These are phyloP conservation scores for Aspergillus sp. DNA, from an alignment of 2,329 filamentous ascomycete genomes.

Conservation along the genomic window DNA sequence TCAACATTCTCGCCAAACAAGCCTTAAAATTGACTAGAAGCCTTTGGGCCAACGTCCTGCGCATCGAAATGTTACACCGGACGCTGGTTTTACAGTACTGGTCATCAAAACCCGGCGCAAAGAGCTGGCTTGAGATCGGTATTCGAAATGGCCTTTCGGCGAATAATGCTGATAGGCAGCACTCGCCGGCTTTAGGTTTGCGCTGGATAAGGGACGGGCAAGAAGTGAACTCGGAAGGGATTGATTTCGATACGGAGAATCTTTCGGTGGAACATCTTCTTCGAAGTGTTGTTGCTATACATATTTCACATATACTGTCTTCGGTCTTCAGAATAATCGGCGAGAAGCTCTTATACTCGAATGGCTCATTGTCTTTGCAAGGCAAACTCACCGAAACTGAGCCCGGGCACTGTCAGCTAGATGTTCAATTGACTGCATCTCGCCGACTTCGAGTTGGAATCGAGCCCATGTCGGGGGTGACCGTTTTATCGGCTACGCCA, in stretches of 20 bases:
- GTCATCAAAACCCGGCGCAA: slow-evolving; percentile 67
- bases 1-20: slow-evolving; percentile 77
- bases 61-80: slow-evolving; percentile 76
- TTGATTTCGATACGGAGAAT: slow-evolving; percentile 64
- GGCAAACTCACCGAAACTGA: slow-evolving; percentile 60
- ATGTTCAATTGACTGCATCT: slow-evolving; percentile 67
- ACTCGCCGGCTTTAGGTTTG: slow-evolving; percentile 36
- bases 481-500: slow-evolving; percentile 67
- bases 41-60: slow-evolving; percentile 76
- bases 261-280: slow-evolving; percentile 76
- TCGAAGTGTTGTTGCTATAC: slow-evolving; percentile 70
- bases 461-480: slow-evolving; percentile 75
- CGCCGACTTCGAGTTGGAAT: slow-evolving; percentile 64
- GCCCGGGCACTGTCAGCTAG: slow-evolving; percentile 66
- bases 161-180: slow-evolving; percentile 18
- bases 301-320: slow-evolving; percentile 71
- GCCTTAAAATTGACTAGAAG: slow-evolving; percentile 66
- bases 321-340: slow-evolving; percentile 63
- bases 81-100: slow-evolving; percentile 90
- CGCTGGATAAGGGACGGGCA: slow-evolving; percentile 86
- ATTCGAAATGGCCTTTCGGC: slow-evolving; percentile 46
- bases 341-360: slow-evolving; percentile 61
- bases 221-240: slow-evolving; percentile 67
- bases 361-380: slow-evolving; percentile 58
- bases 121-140: slow-evolving; percentile 90